Conservation (phyloP, 2,329 filamentous ascomycete genomes). For the Rutstroemia sp. region DNA sequence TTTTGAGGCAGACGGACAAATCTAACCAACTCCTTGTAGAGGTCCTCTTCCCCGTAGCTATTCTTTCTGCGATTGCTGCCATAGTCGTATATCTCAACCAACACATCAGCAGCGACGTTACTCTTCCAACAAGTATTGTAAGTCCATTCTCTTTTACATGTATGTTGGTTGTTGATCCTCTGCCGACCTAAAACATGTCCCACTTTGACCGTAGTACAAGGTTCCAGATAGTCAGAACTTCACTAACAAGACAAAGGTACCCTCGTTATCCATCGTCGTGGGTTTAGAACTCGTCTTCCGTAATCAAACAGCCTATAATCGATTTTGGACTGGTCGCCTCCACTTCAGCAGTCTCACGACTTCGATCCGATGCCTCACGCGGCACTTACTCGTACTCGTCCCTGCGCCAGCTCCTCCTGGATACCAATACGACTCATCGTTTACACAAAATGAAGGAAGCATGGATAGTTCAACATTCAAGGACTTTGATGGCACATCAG, state of each 20-base stretch:
- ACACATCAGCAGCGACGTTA: slow-evolving; percentile 41
- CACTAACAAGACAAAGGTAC: slow-evolving; percentile 36
- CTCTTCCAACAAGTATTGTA: slow-evolving; percentile 51
- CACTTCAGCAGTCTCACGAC: slow-evolving; percentile 50
- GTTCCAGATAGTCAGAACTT: neutral
- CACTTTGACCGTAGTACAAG: no score
- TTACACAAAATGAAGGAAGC: slow-evolving; percentile 9
- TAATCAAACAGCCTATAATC: slow-evolving; percentile 42
- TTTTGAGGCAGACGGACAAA: neutral
- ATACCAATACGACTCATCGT: slow-evolving; percentile 17
- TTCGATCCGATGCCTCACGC: slow-evolving; percentile 50
- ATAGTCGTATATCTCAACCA: slow-evolving; percentile 51
- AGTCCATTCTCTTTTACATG: slow-evolving; percentile 13
- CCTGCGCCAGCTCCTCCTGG: slow-evolving; percentile 25
- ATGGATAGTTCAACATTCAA: slow-evolving; percentile 7
- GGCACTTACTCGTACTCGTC: slow-evolving; percentile 40
- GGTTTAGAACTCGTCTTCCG: slow-evolving; percentile 62
- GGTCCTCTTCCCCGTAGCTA: slow-evolving; percentile 47
- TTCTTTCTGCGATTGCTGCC: slow-evolving; percentile 51
- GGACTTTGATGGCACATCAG: slow-evolving; percentile 2
- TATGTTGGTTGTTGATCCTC: neutral
- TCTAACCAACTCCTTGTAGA: slow-evolving; percentile 26
- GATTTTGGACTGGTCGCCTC: slow-evolving; percentile 48
- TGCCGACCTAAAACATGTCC: neutral
- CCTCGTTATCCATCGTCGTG: slow-evolving; percentile 57